Percentiles rank a stretch among this genome's conserved stretches.
Evolutionary conservation across 1,284 basidiomycete species (phyloP).

Genomic region (Vanrija sp.): DNA sequence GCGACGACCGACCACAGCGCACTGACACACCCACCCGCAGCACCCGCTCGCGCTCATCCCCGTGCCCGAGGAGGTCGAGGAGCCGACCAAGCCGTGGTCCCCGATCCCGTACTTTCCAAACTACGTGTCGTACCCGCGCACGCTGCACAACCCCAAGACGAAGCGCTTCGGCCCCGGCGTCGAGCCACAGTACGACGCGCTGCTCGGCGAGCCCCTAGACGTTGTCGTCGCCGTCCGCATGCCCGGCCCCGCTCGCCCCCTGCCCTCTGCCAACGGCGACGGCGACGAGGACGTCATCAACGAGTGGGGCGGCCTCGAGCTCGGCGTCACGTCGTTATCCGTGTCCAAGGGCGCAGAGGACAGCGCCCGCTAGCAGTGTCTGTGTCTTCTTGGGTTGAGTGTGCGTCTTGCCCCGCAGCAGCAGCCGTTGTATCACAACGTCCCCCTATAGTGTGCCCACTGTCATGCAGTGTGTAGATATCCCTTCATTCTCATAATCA

Average conservation of each 20-base stretch:
- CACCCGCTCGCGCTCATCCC: slow-evolving; percentile 12
- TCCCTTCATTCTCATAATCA: too few relatives aligned
- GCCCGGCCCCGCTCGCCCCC: slow-evolving; percentile 20
- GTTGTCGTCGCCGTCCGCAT: slow-evolving; percentile 39
- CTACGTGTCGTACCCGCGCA: slow-evolving; percentile 39
- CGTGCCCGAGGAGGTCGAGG: neutral
- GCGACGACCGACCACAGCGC: too few relatives aligned
- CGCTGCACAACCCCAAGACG: slow-evolving; percentile 26
- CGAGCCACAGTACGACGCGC: slow-evolving; percentile 17
- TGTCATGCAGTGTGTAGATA: too few relatives aligned
- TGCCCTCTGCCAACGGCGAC: slow-evolving; percentile 1
- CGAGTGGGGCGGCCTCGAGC: slow-evolving; percentile 19
- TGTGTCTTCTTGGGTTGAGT: too few relatives aligned
- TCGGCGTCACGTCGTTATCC: slow-evolving; percentile 4
- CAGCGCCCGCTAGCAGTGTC: too few relatives aligned
- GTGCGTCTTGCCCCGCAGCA: too few relatives aligned
- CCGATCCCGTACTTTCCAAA: slow-evolving; percentile 39
- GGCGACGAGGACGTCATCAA: slow-evolving; percentile 17
- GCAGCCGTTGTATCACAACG: too few relatives aligned
- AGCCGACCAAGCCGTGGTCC: slow-evolving; percentile 27
- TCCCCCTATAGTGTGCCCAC: too few relatives aligned
- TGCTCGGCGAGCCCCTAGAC: slow-evolving; percentile 32
- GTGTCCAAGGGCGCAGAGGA: neutral
- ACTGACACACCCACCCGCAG: slow-evolving; percentile 3
- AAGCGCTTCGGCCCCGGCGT: slow-evolving; percentile 20